phyloP scores from a whole-genome alignment of 345 rosid species.

The Eucalyptus decipiens region DNA sequence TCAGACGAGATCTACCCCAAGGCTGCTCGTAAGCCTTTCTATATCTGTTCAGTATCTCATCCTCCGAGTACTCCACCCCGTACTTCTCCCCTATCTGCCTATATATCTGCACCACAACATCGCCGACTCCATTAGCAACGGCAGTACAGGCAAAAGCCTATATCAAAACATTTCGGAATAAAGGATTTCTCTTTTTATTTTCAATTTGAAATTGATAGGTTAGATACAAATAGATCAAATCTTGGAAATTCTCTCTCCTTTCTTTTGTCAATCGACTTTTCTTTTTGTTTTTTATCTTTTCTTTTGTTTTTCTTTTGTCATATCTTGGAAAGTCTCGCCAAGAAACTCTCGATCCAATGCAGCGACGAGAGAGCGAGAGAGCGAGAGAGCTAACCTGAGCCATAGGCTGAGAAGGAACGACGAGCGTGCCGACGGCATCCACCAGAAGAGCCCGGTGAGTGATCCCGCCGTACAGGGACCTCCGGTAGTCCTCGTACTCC shows the following conservation, averaged over 20 bases:
- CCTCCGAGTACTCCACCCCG: conserved; percentile 80
- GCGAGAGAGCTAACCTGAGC: conserved; percentile 47
- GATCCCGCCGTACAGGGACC: conserved; percentile 72
- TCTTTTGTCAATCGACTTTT: too few species aligned
- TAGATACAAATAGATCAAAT: too few species aligned
- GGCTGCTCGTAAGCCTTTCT: conserved; percentile 91
- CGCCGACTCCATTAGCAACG: neutral
- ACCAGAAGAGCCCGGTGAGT: conserved; percentile 86
- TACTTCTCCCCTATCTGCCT: conserved; percentile 83
- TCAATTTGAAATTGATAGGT: too few species aligned
- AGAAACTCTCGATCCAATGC: neutral
- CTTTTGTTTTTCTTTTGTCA: too few species aligned
- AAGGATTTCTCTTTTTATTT: too few species aligned
- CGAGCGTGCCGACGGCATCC: conserved; percentile 91
- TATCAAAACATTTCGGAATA: too few species aligned
- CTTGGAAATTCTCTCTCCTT: too few species aligned
- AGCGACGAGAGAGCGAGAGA: neutral
- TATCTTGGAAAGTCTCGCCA: neutral
- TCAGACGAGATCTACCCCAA: conserved; percentile 94
- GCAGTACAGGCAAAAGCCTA: neutral
- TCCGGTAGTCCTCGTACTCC: conserved; percentile 76
- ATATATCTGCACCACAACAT: conserved; percentile 44
- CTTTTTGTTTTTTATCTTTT: too few species aligned
- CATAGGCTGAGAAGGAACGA: conserved; percentile 94
- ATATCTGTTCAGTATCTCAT: conserved; percentile 76